These are phyloP conservation scores for Amborella trichopoda DNA, from an alignment of 164 flowering plant genomes.

Conservation along the genomic window DNA sequence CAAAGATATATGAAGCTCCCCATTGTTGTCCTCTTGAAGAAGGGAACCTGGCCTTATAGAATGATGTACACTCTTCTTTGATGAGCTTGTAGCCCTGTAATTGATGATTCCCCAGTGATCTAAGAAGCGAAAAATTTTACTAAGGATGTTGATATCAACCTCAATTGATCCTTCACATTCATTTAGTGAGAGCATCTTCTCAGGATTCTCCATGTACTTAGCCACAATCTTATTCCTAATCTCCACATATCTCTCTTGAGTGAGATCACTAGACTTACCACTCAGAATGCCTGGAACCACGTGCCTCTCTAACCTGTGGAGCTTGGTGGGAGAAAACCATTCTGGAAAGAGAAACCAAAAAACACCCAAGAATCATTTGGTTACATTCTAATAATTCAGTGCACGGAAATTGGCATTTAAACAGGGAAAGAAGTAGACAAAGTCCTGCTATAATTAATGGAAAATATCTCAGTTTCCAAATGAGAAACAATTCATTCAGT, in stretches of 20 bases:
- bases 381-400: neutral
- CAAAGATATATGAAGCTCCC: slow-evolving; percentile 77
- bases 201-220: slow-evolving; percentile 75
- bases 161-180: slow-evolving; percentile 46
- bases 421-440: slow-evolving; percentile 2
- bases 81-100: slow-evolving; percentile 41
- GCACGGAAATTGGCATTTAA: neutral
- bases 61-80: neutral
- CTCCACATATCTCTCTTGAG: slow-evolving; percentile 86
- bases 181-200: slow-evolving; percentile 33
- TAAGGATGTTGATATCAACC: slow-evolving; percentile 43
- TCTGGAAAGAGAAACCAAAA: slow-evolving; percentile 29
- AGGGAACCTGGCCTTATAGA: slow-evolving; percentile 18
- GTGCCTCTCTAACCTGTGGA: slow-evolving; percentile 86
- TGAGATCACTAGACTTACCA: slow-evolving; percentile 61
- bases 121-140: slow-evolving; percentile 69
- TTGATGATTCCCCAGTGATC: slow-evolving; percentile 97
- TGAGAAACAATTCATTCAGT: no score
- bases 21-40: slow-evolving; percentile 57
- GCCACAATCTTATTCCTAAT: slow-evolving; percentile 72
- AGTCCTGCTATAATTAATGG: slow-evolving; percentile 2
- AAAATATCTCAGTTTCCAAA: no score
- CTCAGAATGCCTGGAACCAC: slow-evolving; percentile 91
- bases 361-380: no score
- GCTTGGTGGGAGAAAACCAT: slow-evolving; percentile 80